Percentiles rank a stretch among this genome's conserved stretches.
Evolutionary conservation across 2,329 filamentous ascomycete species (phyloP).

Genomic region (Calonectria hawksworthii): DNA sequence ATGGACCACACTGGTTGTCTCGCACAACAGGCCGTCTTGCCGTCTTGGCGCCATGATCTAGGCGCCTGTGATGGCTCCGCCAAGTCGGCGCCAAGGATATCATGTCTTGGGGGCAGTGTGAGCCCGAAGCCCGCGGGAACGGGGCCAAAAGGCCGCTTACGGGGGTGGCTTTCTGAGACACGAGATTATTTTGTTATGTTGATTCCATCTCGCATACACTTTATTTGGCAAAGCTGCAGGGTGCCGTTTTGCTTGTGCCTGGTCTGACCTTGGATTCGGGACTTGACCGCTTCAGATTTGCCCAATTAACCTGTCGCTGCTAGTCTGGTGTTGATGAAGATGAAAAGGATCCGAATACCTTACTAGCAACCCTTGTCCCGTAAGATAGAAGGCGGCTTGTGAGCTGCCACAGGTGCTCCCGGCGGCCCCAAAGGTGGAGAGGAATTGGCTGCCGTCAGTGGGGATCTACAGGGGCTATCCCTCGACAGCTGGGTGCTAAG

Average conservation of each 20-base stretch:
- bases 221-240: not conserved
- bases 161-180: not conserved
- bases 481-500: not conserved
- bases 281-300: not conserved
- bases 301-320: not conserved
- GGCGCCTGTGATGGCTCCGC: not conserved
- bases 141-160: slow-evolving; percentile 1
- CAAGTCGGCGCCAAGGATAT: slow-evolving; percentile 14
- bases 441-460: not conserved
- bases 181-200: not conserved
- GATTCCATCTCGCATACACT: not conserved
- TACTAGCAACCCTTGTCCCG: not conserved
- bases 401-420: not conserved
- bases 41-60: slow-evolving; percentile 20
- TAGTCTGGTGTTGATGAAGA: not conserved
- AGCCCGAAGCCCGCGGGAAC: not conserved
- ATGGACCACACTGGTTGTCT: not conserved
- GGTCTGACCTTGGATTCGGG: not conserved
- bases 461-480: not conserved
- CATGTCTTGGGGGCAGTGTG: not conserved
- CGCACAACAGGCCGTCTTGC: slow-evolving; percentile 22
- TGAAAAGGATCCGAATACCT: not conserved
- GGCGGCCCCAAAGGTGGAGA: not conserved
- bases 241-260: not conserved
- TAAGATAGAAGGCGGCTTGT: not conserved